Conservation (phyloP, 73 alveolate species). For the Paramecium biaurelia region DNA sequence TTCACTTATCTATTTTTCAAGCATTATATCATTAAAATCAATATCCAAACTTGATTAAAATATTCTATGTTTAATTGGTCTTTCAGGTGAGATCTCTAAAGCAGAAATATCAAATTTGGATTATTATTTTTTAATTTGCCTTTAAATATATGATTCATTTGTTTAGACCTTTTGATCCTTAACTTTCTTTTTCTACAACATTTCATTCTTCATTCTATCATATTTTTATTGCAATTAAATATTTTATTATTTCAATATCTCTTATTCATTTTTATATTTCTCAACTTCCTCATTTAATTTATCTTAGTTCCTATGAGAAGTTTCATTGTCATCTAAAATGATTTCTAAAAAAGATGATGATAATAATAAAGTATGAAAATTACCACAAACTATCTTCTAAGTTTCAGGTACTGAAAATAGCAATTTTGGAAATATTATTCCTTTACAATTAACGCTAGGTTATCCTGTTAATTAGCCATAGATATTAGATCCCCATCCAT, state of each 20-base stretch:
- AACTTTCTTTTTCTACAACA: neutral
- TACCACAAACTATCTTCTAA: constrained; percentile 38
- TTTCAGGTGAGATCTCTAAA: constrained; percentile 65
- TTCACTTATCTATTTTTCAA: constrained; percentile 88
- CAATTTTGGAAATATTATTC: neutral
- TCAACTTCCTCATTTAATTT: constrained; percentile 24
- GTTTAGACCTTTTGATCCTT: constrained; percentile 46
- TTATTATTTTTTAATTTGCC: constrained; percentile 49
- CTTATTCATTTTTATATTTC: neutral
- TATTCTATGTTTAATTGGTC: constrained; percentile 63
- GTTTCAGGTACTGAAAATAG: constrained; percentile 8
- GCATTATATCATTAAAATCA: constrained; percentile 81
- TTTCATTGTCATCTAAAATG: neutral
- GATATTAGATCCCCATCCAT: constrained; percentile 81
- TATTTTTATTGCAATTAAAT: neutral
- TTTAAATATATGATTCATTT: constrained; percentile 53
- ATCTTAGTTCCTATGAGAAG: neutral
- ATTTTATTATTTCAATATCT: neutral
- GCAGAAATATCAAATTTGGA: constrained; percentile 63
- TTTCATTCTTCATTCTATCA: constrained; percentile 28
- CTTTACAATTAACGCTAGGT: neutral
- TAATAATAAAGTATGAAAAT: constrained; percentile 4
- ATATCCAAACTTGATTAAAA: constrained; percentile 85
- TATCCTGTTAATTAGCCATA: constrained; percentile 71
- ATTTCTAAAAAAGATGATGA: constrained; percentile 11